Base-by-base conservation (phyloP, 2,329 filamentous ascomycete species). In the Colletotrichum navitas region DNA sequence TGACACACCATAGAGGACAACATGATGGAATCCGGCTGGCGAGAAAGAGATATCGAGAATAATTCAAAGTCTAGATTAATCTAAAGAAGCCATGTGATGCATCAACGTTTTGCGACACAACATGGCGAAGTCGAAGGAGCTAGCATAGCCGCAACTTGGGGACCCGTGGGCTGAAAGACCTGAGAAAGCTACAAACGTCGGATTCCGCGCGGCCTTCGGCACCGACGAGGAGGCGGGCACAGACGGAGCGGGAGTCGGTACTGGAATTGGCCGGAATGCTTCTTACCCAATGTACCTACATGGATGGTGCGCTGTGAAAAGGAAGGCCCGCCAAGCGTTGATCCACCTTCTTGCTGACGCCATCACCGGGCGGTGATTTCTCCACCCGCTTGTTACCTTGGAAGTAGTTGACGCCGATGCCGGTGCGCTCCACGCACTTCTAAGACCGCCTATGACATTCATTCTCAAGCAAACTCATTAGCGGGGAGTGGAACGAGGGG, bases 261-360 rank as follows among this genome's bases (percentile, higher is more conserved):
- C 14, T 52, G n/a, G 4, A 52, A n/a, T 16, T 21, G 60, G 34
- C 24, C 34, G 14, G 34, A 41, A 52, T 36, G n/a, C 12, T 36
- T 24, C 14, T 18, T 18, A 3, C 36, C 45, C 14, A 63, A 39
- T 0, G 7, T 29, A 34, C 34, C 34, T 34, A 34, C 34, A 34
- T 34, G 34, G 34, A 11, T 21, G 18, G 12, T 43, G 34, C 24
- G 34, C 49, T 64, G 59, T 63, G 41, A 64, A 26, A 43, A 58
- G 51, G 24, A 68, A 26, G 41, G 24, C 41, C 63, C n/a, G 66
- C 70, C 55, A 70, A 72, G 66, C 26, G 21, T 61, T 71, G 61
- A 34, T 61, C 66, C 70, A 71, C 66, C 47, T 66, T 60, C 10
- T 65, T 70, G 39, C 41, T 72, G 66, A 70, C 70, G 70, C 66